Base-by-base conservation (phyloP, 129 eudicot species). In the Chrysanthemum seticuspe region DNA sequence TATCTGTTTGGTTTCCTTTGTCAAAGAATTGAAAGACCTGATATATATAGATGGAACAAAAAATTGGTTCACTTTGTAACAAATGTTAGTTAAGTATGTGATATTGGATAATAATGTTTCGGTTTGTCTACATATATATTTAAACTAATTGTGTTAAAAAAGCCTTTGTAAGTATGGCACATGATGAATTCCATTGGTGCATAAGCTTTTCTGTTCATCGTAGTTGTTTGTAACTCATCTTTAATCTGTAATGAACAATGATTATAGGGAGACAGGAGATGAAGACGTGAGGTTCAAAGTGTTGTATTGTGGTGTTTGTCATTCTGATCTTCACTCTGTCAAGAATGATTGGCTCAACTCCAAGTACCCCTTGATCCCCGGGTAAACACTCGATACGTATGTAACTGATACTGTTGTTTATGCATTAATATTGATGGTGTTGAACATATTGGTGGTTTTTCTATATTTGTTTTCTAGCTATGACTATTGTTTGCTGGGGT, bases 221-320 rank as follows among this genome's bases (percentile, higher is more conserved):
- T 67, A 14, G 14, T 13, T 68, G 13, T 16, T 29, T 27, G 16
- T 45, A 54, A 67, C 10, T 15, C 12, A 10, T 25, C 2, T 48
- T 23, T 1, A 49, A 44, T 52, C 11, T 61, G 40, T 73, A 18
- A 51, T 52, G 48, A 40, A 51, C 13, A 15, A 48, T 51, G 57
- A 70, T 51, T 70, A 70, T 79, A 88, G 95, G 87, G 80, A 56
- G 29, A 88, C 91, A 7, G 88, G 95, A 67, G 88, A 85, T 68
- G 78, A 77, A 54, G 95, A 88, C 51, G 91, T 88, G 70, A 85
- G 89, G 76, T 79, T 88, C 77, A 88, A 83, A 53, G 91, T 88
- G 27, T 59, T 83, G 86, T 82, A 78, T n/a, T 78, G 82, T 70
- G 86, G 86, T 10, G 81, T 82, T 10, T 82, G 86, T 77, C 95